Conservation (phyloP, 192 early-diverging fungal genomes). For the Pilaira anomala region DNA sequence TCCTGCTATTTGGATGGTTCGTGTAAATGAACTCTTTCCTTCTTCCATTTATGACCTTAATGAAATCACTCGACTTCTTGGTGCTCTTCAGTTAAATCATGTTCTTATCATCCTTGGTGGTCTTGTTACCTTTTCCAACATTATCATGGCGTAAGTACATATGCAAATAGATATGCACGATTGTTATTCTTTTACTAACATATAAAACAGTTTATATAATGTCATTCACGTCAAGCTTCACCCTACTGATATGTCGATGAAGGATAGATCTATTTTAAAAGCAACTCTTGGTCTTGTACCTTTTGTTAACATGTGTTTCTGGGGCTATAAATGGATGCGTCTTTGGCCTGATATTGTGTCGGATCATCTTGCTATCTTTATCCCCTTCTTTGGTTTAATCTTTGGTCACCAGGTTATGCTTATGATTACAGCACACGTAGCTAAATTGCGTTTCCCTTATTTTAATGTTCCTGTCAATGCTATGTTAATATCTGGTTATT, state of each 20-base stretch:
- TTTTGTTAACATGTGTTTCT: constrained; percentile 47
- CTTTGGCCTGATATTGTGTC: constrained; percentile 63
- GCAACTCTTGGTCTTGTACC: constrained; percentile 67
- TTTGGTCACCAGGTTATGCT: constrained; percentile 81
- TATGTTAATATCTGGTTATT: constrained; percentile 59
- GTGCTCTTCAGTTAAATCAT: constrained; percentile 51
- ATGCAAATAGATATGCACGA: background rate
- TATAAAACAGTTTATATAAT: constrained; percentile 23
- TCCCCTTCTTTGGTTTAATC: constrained; percentile 65
- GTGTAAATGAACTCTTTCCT: constrained; percentile 16
- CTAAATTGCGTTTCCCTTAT: constrained; percentile 78
- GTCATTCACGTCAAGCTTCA: constrained; percentile 21
- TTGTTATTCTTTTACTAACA: background rate
- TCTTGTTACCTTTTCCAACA: constrained; percentile 49
- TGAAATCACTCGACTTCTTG: constrained; percentile 30
- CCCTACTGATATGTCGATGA: constrained; percentile 35
- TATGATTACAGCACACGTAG: constrained; percentile 85
- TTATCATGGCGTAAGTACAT: constrained; percentile 51
- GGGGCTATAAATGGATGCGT: constrained; percentile 64
- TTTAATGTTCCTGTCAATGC: constrained; percentile 56
- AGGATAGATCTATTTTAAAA: constrained; percentile 48
- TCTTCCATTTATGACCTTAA: constrained; percentile 1
- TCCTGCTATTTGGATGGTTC: constrained; percentile 25
- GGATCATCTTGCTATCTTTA: constrained; percentile 67
- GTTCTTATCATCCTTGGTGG: constrained; percentile 49